A percentile compares a stretch with the other conserved stretches of the same genome.
Conservation (phyloP, 257 asterid genomes). For the Plantago elongata region DNA sequence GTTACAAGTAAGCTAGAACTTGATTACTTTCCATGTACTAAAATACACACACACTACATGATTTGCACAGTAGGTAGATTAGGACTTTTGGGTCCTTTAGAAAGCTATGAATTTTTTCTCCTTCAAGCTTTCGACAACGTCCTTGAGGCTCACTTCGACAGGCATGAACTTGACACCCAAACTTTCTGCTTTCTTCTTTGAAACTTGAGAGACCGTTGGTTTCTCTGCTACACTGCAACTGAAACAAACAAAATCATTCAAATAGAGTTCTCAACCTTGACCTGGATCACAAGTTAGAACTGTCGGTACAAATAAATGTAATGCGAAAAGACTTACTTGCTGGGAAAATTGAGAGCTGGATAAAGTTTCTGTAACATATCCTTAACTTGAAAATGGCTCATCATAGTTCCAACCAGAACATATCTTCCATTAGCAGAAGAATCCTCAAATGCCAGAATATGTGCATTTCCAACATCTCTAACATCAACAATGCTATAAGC, state of each 20-base stretch:
- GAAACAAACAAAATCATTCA: background rate
- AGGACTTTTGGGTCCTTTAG: background rate
- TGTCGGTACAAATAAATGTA: background rate
- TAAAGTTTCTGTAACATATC: constrained; percentile 27
- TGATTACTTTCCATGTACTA: too few species aligned
- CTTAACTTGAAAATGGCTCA: constrained; percentile 26
- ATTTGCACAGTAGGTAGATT: too few species aligned
- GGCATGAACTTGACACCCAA: constrained; percentile 31
- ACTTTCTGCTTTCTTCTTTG: constrained; percentile 27
- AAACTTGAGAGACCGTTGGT: constrained; percentile 4
- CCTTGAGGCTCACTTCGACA: constrained; percentile 33
- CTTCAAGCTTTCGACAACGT: constrained; percentile 28
- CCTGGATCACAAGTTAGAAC: background rate
- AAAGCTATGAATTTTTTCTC: constrained; percentile 23
- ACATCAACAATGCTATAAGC: constrained; percentile 31
- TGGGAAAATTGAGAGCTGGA: constrained; percentile 43
- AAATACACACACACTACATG: too few species aligned
- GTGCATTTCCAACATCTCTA: constrained; percentile 40
- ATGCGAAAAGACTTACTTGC: constrained; percentile 30
- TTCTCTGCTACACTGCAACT: background rate
- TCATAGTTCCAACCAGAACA: constrained; percentile 38
- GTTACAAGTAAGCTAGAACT: too few species aligned
- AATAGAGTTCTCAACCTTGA: background rate
- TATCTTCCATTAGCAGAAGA: constrained; percentile 43
- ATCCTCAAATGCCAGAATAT: constrained; percentile 44